Evolutionary conservation across 2,329 filamentous ascomycete genomes (phyloP), one percentile per base, ranked within the genome.

Genomic region (Pseudocercospora crystallina): DNA sequence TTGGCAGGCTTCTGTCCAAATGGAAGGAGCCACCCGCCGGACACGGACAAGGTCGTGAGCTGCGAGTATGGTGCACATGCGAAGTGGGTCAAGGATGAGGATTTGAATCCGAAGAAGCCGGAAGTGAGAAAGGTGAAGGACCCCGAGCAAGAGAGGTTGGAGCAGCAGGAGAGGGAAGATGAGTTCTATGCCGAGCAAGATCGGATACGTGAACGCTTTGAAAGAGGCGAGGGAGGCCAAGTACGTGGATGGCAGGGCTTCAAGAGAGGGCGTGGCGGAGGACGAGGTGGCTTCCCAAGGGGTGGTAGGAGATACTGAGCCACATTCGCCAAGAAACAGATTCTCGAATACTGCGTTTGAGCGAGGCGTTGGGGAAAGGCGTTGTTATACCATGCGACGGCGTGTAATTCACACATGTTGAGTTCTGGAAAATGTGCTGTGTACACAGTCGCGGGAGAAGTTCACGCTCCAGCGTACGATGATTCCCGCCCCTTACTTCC

Each of bases 1-100:
- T 76, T 97, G 12, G 90, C 90, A 7, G 94, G 94, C 1, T 99
- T 99, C 75, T 99, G 94, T 68, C 94, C 94, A 0, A 87, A 95
- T 48, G 92, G 85, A 1, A 53, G 68, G 14, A 56, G 60, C 3
- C 63, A 66, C 33, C 65, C 66, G 2, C 67, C 68, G 4, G 66
- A 64, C 15, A 52, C 52, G 15, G 68, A 71, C 45, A 65, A 65
- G 37, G 67, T 70, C 11, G 65, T 71, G 54, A 76, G 76, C 7
- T 99, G 94, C 73, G 84, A 83, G 65, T 82, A 86, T 57, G 89
- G 89, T 14, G 86, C 89, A 5, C 94, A 99, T 70, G 85, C 92
- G 2, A 81, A 84, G 53, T 97, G 89, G 85, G 71, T 74, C 13
- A 78, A 70, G n/a, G 82, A 84, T 17, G 82, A 82, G 64, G 84